Conservation (phyloP, 2,329 filamentous ascomycete species). For the Sphaerostilbella broomeana region DNA sequence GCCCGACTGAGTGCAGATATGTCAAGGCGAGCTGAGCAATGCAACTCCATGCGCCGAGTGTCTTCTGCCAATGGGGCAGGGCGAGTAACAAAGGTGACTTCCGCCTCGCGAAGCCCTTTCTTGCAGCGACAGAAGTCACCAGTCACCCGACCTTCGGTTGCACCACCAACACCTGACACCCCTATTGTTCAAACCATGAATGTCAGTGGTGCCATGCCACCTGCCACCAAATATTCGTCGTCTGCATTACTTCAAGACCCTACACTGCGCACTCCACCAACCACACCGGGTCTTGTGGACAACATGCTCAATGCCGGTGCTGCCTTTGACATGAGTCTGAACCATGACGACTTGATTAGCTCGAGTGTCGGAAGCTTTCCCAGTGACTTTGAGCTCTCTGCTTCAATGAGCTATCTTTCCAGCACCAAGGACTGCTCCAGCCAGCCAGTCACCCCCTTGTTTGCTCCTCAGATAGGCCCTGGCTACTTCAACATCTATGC, state of each 20-base stretch:
- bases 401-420: conserved; percentile 38
- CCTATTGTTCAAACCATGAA: conserved; percentile 35
- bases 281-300: conserved; percentile 43
- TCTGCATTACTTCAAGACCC: conserved; percentile 31
- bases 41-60: conserved; percentile 47
- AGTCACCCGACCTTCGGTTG: conserved; percentile 32
- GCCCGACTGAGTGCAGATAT: conserved; percentile 45
- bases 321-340: conserved; percentile 31
- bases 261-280: conserved; percentile 47
- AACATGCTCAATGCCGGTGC: conserved; percentile 36
- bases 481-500: conserved; percentile 34
- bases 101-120: conserved; percentile 32
- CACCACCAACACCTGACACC: conserved; percentile 45
- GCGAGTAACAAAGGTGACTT: conserved; percentile 27
- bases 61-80: conserved; percentile 42
- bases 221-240: conserved; percentile 25
- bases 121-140: conserved; percentile 39
- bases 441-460: conserved; percentile 44
- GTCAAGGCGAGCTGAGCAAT: conserved; percentile 37
- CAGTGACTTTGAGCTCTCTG: conserved; percentile 39
- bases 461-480: conserved; percentile 36
- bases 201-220: conserved; percentile 31
- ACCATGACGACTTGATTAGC: conserved; percentile 44
- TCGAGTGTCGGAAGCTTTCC: conserved; percentile 40
- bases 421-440: conserved; percentile 31